Conservation (phyloP, 352 stramenopile genomes). For the Phytophthora multivora region DNA sequence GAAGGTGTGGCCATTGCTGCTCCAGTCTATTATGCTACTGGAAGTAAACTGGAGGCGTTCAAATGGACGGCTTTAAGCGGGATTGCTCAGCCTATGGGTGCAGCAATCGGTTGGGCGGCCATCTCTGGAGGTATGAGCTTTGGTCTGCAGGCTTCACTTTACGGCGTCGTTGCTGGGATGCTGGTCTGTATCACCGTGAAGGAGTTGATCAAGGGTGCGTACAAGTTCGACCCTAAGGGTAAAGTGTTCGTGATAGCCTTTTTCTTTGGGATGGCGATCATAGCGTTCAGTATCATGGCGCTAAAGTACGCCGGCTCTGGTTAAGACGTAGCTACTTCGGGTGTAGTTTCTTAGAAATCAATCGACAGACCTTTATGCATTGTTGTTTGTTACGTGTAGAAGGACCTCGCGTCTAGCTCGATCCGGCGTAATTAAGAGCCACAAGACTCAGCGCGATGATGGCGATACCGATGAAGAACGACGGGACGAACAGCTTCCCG, state of each 20-base stretch:
- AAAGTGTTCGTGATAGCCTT: constrained; percentile 88
- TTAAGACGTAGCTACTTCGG: constrained; percentile 40
- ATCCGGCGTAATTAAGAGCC: constrained; percentile 78
- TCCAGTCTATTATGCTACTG: constrained; percentile 97
- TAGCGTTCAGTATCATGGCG: constrained; percentile 88
- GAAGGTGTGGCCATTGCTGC: constrained; percentile 95
- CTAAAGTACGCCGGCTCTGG: constrained; percentile 69
- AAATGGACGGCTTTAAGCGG: constrained; percentile 90
- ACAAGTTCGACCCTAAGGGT: constrained; percentile 88
- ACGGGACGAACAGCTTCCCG: constrained; percentile 85
- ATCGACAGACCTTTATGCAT: constrained; percentile 17
- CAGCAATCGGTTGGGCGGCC: too few relatives aligned
- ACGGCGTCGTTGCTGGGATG: constrained; percentile 91
- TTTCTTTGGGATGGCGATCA: constrained; percentile 87
- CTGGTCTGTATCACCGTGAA: constrained; percentile 91
- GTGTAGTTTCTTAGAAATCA: constrained; percentile 2
- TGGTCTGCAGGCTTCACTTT: constrained; percentile 51
- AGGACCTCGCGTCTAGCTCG: constrained; percentile 16
- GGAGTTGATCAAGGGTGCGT: constrained; percentile 74
- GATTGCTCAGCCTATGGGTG: too few relatives aligned
- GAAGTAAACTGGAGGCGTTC: constrained; percentile 92
- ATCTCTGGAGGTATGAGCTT: too few relatives aligned
- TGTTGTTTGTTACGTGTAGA: background rate
- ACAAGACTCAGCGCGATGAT: constrained; percentile 93
- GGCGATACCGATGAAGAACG: constrained; percentile 86